Evolutionary conservation across 2,329 filamentous ascomycete genomes (phyloP).

Genomic region (Colletotrichum nymphaeae): DNA sequence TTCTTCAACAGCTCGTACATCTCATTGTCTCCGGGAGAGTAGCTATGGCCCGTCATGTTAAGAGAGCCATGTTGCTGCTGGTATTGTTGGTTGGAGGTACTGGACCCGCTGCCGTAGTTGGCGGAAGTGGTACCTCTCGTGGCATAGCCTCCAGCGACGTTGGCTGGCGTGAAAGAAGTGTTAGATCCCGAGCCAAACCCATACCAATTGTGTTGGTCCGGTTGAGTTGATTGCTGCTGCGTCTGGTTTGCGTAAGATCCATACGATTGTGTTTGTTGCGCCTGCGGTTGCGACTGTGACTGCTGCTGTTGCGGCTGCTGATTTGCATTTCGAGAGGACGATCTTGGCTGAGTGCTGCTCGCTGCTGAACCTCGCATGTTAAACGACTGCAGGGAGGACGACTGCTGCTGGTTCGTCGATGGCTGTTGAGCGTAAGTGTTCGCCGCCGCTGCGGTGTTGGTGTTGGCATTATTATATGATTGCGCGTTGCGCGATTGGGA

Average conservation of each 20-base stretch:
- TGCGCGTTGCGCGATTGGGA: conserved; percentile 3
- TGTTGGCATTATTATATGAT: background rate
- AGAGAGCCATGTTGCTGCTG: conserved; percentile 24
- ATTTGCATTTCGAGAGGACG: background rate
- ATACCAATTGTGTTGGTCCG: conserved; percentile 32
- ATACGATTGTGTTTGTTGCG: background rate
- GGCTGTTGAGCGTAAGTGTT: conserved; percentile 16
- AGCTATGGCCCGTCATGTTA: conserved; percentile 15
- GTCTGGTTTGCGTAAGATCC: conserved; percentile 11
- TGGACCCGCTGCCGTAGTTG: conserved; percentile 5
- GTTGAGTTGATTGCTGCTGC: conserved; percentile 21
- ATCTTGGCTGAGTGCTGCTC: background rate
- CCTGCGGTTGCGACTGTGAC: background rate
- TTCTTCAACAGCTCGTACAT: conserved; percentile 31
- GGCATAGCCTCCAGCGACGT: conserved; percentile 14
- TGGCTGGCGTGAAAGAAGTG: conserved; percentile 14
- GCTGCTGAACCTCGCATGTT: conserved; percentile 37
- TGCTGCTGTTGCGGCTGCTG: conserved; percentile 24
- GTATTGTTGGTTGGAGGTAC: conserved; percentile 13
- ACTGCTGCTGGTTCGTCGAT: conserved; percentile 42
- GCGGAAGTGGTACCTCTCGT: conserved; percentile 3
- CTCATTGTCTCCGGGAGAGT: conserved; percentile 11
- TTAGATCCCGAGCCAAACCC: conserved; percentile 15
- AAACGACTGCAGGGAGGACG: conserved; percentile 39
- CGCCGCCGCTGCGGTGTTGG: background rate